A percentile compares a stretch with the other conserved stretches of the same genome.
phyloP scores from a whole-genome alignment of 2,329 filamentous ascomycete genomes.

The Trichoderma pleuroti region DNA sequence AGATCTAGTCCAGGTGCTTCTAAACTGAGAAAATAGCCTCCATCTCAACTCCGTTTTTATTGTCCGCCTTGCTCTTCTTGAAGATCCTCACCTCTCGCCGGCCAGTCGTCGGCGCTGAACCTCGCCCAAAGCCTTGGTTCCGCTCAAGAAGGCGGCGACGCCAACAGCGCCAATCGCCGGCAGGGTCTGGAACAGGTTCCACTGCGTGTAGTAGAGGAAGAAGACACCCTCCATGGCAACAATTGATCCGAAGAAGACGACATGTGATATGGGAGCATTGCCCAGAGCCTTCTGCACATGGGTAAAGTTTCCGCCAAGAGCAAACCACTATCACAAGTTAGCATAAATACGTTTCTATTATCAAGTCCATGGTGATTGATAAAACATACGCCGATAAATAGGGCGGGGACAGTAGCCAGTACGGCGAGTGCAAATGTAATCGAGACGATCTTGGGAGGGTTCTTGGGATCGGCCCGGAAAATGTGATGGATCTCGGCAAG shows the following conservation, averaged over 20 bases:
- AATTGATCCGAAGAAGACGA: conserved; percentile 81
- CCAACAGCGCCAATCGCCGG: conserved; percentile 68
- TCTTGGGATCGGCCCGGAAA: conserved; percentile 77
- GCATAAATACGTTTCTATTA: conserved; percentile 14
- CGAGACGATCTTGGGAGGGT: conserved; percentile 75
- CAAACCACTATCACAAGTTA: conserved; percentile 61
- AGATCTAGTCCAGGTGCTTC: conserved; percentile 2
- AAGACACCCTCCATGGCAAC: conserved; percentile 86
- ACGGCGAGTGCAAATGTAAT: conserved; percentile 73
- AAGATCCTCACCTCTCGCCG: conserved; percentile 54
- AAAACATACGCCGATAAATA: conserved; percentile 61
- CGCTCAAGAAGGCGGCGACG: conserved; percentile 74
- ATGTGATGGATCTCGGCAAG: conserved; percentile 84
- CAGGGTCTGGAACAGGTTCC: conserved; percentile 88
- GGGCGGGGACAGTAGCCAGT: conserved; percentile 65
- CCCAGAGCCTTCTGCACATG: conserved; percentile 74
- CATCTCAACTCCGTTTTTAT: background rate
- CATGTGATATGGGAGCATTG: conserved; percentile 75
- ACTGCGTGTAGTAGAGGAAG: conserved; percentile 87
- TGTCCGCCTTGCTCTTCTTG: background rate
- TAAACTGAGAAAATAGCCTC: background rate
- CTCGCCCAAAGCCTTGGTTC: conserved; percentile 85
- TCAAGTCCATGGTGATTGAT: background rate
- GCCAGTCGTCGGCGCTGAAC: conserved; percentile 84
- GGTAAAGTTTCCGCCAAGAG: conserved; percentile 76